phyloP scores from a whole-genome alignment of 2,329 filamentous ascomycete species.

The Iodosphaeria phyllophila region DNA sequence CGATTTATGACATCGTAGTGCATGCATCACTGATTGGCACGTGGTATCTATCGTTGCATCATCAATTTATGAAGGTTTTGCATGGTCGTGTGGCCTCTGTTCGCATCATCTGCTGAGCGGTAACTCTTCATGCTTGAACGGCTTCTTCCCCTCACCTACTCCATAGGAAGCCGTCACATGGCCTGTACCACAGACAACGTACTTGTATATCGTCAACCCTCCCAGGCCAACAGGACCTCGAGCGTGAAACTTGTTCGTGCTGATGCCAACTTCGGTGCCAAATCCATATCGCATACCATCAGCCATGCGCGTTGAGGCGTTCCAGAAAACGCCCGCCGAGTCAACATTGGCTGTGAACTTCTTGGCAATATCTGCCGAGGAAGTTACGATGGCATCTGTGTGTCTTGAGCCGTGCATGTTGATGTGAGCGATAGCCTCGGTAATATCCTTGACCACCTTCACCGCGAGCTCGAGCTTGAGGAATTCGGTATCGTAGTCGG shows the following conservation, averaged over 20 bases:
- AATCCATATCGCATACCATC: conserved; percentile 97
- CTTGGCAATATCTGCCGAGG: conserved; percentile 47
- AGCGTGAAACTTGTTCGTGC: conserved; percentile 95
- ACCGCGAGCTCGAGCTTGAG: conserved; percentile 70
- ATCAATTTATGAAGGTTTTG: conserved; percentile 10
- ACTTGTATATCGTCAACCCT: conserved; percentile 94
- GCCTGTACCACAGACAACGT: conserved; percentile 67
- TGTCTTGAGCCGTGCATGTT: conserved; percentile 85
- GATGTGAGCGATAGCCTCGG: conserved; percentile 70
- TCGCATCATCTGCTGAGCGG: too few species aligned
- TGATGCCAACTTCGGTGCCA: conserved; percentile 94
- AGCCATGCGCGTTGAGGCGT: conserved; percentile 81
- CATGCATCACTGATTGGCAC: too few species aligned
- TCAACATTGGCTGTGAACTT: conserved; percentile 74
- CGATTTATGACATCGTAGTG: too few species aligned
- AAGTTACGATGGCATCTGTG: conserved; percentile 79
- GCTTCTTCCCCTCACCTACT: conserved; percentile 37
- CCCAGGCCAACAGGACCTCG: conserved; percentile 86
- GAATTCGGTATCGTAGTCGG: conserved; percentile 79
- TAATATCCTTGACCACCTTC: conserved; percentile 51
- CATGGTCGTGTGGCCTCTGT: too few species aligned
- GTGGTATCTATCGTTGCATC: too few species aligned
- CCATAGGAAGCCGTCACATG: conserved; percentile 68
- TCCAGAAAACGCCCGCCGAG: conserved; percentile 90
- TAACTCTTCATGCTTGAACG: conserved; percentile 39